phyloP scores from a whole-genome alignment of 129 eudicot species.

The Helichrysum umbraculigerum region DNA sequence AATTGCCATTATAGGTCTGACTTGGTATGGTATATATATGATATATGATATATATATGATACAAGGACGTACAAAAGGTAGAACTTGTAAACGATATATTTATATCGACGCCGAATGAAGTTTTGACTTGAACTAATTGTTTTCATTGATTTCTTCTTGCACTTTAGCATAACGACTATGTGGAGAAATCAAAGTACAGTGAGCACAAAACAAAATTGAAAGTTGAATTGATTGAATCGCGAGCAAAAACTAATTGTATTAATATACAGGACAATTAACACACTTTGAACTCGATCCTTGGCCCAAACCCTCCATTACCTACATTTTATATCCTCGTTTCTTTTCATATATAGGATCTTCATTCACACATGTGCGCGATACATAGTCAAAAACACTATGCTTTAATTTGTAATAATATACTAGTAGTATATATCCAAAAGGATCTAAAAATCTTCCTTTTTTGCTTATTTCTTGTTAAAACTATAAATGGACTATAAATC shows the following conservation, averaged over 20 bases:
- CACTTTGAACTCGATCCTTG: background rate
- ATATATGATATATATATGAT: background rate
- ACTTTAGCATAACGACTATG: background rate
- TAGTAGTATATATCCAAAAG: background rate
- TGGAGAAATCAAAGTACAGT: background rate
- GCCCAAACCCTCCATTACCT: background rate
- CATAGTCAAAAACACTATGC: background rate
- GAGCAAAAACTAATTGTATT: background rate
- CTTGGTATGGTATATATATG: background rate
- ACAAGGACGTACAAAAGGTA: too few species aligned
- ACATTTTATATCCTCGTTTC: background rate
- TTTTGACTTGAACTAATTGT: conserved; percentile 10
- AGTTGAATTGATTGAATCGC: background rate
- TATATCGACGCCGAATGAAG: background rate
- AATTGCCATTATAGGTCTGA: background rate
- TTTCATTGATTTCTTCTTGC: conserved; percentile 16
- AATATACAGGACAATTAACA: background rate
- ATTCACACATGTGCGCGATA: background rate
- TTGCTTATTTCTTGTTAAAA: too few species aligned
- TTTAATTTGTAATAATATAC: too few species aligned
- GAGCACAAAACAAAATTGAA: background rate
- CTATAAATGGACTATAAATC: background rate
- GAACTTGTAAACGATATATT: too few species aligned
- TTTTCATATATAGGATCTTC: background rate
- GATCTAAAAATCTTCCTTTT: conserved; percentile 3